These are phyloP conservation scores for Blastomyces parvus DNA, from an alignment of 2,329 filamentous ascomycete species.

Conservation along the genomic window DNA sequence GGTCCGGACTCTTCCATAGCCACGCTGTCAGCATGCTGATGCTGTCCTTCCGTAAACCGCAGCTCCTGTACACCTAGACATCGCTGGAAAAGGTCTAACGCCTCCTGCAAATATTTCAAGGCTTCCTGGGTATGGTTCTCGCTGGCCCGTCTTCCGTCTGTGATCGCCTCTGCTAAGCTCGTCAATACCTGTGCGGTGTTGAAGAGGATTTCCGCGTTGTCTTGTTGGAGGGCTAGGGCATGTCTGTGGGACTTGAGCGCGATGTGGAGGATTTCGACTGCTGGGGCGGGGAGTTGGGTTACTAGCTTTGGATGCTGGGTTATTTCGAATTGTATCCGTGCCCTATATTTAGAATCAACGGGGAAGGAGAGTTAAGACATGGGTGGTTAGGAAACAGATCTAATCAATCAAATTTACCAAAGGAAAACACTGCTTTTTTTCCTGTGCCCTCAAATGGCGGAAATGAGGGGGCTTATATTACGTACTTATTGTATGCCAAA, in stretches of 20 bases:
- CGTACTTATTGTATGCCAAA: conserved; percentile 64
- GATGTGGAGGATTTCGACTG: conserved; percentile 48
- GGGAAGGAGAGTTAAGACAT: background rate
- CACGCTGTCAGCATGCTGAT: conserved; percentile 25
- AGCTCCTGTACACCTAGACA: conserved; percentile 48
- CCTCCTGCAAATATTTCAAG: conserved; percentile 49
- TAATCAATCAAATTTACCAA: background rate
- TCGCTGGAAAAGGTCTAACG: conserved; percentile 50
- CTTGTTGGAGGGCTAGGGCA: conserved; percentile 49
- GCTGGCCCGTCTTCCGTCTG: conserved; percentile 42
- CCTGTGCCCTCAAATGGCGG: too few relatives aligned
- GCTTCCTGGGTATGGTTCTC: conserved; percentile 39
- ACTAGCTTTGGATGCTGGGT: conserved; percentile 56
- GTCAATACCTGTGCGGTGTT: conserved; percentile 63
- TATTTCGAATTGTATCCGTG: conserved; percentile 59
- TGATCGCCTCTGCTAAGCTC: conserved; percentile 52
- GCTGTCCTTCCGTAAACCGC: conserved; percentile 39
- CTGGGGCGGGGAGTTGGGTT: conserved; percentile 46
- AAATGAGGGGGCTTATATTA: conserved; percentile 9
- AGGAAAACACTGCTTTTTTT: too few relatives aligned
- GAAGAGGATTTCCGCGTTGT: conserved; percentile 60
- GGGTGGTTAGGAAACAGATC: background rate
- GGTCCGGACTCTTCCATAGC: conserved; percentile 30
- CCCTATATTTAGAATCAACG: conserved; percentile 35
- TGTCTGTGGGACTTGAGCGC: conserved; percentile 56